A percentile compares a stretch with the other conserved stretches of the same genome.
Conservation (phyloP, 2,329 filamentous ascomycete genomes). For the Ophiostoma tasmaniense region DNA sequence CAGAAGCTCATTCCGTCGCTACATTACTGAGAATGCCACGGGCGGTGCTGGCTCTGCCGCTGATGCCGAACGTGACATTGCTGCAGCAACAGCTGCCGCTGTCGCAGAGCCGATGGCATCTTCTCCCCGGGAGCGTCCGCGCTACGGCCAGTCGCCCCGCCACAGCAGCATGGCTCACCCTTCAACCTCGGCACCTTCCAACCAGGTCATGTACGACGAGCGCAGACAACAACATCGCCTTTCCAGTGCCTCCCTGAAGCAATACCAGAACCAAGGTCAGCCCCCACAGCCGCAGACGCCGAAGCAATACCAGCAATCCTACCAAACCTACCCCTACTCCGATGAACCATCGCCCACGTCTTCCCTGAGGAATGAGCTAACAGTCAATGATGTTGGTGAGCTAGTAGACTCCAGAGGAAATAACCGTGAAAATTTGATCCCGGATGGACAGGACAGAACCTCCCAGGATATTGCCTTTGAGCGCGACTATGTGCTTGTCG, state of each 20-base stretch:
- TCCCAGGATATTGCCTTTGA: constrained; percentile 86
- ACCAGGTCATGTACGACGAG: constrained; percentile 27
- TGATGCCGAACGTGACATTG: constrained; percentile 32
- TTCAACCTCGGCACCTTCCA: constrained; percentile 40
- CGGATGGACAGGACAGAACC: constrained; percentile 55
- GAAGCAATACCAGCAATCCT: background rate
- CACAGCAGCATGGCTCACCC: constrained; percentile 33
- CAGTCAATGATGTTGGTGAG: constrained; percentile 15
- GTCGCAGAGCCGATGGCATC: constrained; percentile 19
- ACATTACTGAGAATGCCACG: constrained; percentile 20
- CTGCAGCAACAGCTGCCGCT: constrained; percentile 31
- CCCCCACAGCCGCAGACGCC: constrained; percentile 5
- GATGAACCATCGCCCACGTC: constrained; percentile 30
- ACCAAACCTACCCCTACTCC: constrained; percentile 21
- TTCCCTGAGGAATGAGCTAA: constrained; percentile 29
- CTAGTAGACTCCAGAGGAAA: constrained; percentile 11
- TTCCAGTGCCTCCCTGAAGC: constrained; percentile 34
- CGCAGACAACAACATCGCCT: constrained; percentile 32
- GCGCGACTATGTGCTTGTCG: constrained; percentile 89
- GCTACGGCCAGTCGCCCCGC: constrained; percentile 37
- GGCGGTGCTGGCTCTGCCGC: constrained; percentile 20
- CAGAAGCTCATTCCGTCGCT: constrained; percentile 34
- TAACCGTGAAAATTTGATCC: background rate
- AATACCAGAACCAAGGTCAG: constrained; percentile 22
- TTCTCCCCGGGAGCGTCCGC: constrained; percentile 20